Percentiles rank a stretch among this genome's conserved stretches.
Evolutionary conservation across 2,329 filamentous ascomycete genomes (phyloP).

Genomic region (Claviceps monticola): DNA sequence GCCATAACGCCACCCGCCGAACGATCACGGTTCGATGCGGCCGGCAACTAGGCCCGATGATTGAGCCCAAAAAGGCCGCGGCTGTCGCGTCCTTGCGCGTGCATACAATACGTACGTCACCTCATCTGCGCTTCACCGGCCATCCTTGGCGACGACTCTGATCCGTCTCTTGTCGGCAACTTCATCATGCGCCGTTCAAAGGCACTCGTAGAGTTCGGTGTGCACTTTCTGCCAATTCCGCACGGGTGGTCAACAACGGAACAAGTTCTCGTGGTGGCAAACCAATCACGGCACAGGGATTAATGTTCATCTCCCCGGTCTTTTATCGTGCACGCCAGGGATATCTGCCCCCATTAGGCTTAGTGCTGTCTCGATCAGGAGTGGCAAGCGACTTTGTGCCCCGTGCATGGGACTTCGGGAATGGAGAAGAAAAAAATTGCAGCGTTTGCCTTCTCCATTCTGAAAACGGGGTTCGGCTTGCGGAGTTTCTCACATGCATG

Average conservation of each 20-base stretch:
- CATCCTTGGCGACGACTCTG: too few species aligned
- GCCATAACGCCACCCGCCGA: too few species aligned
- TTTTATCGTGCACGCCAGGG: constrained; percentile 7
- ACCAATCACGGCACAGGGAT: constrained; percentile 5
- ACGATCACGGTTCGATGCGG: too few species aligned
- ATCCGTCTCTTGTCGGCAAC: too few species aligned
- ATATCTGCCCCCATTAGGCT: neutral
- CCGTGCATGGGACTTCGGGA: neutral
- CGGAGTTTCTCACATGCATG: constrained; percentile 1
- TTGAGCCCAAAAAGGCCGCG: too few species aligned
- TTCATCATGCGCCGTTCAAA: too few species aligned
- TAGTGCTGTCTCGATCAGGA: constrained; percentile 2
- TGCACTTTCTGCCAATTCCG: too few species aligned
- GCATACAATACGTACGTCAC: too few species aligned
- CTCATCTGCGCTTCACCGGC: too few species aligned
- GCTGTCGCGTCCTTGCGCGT: too few species aligned
- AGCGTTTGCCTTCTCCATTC: neutral
- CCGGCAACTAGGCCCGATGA: too few species aligned
- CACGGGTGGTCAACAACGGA: neutral
- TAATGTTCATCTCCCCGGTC: constrained; percentile 5
- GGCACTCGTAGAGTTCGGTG: too few species aligned
- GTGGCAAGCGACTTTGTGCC: constrained; percentile 3
- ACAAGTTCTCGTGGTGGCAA: neutral
- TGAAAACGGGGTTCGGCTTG: neutral
- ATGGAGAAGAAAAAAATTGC: constrained; percentile 2